phyloP scores from a whole-genome alignment of 2,329 filamentous ascomycete species.

The Endocalyx cinctus region DNA sequence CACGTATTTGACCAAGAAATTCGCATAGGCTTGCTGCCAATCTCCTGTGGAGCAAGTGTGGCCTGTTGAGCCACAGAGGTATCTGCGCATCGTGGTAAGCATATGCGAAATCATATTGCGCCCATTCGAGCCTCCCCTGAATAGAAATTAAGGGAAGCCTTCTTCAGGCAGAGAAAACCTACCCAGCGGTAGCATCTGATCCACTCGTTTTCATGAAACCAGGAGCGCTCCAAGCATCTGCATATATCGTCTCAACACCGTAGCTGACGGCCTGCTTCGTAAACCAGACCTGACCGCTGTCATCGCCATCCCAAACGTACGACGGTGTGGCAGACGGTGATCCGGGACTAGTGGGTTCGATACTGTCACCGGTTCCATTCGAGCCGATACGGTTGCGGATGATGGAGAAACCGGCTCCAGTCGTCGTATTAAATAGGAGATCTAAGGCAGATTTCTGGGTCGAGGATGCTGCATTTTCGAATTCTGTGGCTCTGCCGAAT shows the following conservation, averaged over 20 bases:
- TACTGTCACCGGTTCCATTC: slow-evolving; percentile 24
- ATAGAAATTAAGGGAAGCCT: no score
- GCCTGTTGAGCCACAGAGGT: slow-evolving; percentile 34
- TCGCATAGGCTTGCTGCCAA: slow-evolving; percentile 43
- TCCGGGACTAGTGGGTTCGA: slow-evolving; percentile 40
- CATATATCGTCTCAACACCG: slow-evolving; percentile 34
- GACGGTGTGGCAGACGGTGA: slow-evolving; percentile 32
- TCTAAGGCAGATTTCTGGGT: slow-evolving; percentile 35
- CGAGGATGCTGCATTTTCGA: slow-evolving; percentile 28
- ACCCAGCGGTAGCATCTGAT: slow-evolving; percentile 24
- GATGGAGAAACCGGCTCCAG: slow-evolving; percentile 44
- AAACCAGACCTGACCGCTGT: slow-evolving; percentile 46
- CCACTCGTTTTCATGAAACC: slow-evolving; percentile 43
- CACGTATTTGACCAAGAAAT: slow-evolving; percentile 43
- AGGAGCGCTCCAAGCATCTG: slow-evolving; percentile 41
- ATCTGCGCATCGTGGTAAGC: no score
- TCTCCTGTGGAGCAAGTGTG: slow-evolving; percentile 34
- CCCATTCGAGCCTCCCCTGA: no score
- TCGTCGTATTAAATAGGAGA: slow-evolving; percentile 38
- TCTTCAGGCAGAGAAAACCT: slow-evolving; percentile 4
- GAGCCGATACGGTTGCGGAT: slow-evolving; percentile 44
- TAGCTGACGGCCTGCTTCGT: slow-evolving; percentile 42
- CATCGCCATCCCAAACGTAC: slow-evolving; percentile 41
- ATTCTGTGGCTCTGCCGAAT: slow-evolving; percentile 38
- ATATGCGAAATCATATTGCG: no score